Conservation (phyloP, 257 asterid genomes). For the Solanum chaucha region DNA sequence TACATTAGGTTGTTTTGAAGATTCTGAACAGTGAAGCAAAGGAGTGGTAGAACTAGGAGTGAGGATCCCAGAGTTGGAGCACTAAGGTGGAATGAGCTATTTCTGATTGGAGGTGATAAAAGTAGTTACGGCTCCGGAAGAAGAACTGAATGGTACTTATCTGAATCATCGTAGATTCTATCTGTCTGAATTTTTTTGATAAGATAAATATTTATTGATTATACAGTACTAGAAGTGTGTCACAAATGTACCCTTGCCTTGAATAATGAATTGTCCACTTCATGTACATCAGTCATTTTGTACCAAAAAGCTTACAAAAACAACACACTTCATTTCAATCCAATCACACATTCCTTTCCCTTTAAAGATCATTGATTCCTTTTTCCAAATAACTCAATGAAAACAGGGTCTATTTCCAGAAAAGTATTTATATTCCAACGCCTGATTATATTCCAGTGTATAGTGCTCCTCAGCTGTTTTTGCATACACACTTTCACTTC, state of each 20-base stretch:
- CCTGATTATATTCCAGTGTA: not conserved
- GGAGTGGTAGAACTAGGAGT: not conserved
- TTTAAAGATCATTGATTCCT: not conserved
- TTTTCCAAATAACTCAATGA: not conserved
- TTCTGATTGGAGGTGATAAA: not conserved
- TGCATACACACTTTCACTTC: not conserved
- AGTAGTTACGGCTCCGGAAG: not conserved
- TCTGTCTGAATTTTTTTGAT: too few relatives aligned
- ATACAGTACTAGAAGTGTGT: not conserved
- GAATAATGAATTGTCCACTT: not conserved
- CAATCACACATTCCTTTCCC: not conserved
- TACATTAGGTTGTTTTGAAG: not conserved
- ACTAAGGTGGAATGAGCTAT: not conserved
- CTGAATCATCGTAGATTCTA: not conserved
- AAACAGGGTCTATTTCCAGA: not conserved
- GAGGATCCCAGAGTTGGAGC: not conserved
- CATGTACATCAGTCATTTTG: not conserved
- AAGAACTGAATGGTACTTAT: not conserved
- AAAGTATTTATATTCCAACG: not conserved
- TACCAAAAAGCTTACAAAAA: not conserved
- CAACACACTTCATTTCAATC: not conserved
- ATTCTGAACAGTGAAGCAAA: not conserved
- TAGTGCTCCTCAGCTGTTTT: not conserved
- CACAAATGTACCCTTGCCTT: not conserved
- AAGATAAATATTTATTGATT: not conserved